phyloP scores from a whole-genome alignment of 805 yeast species.

The Candida dendrica region DNA sequence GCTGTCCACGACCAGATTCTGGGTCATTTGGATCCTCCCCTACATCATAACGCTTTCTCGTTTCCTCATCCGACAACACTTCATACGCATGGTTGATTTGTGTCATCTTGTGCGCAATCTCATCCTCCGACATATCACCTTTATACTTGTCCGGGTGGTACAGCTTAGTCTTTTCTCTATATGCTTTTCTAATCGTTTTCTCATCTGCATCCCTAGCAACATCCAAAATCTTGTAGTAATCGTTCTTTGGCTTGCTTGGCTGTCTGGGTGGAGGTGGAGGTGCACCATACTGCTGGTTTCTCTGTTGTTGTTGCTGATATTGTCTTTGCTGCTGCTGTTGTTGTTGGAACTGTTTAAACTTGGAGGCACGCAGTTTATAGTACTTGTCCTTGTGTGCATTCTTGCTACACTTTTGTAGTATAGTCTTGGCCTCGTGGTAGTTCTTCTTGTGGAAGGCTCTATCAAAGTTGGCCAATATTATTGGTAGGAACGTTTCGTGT shows the following conservation, averaged over 20 bases:
- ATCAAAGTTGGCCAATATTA: slow-evolving; percentile 27
- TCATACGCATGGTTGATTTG: slow-evolving; percentile 92
- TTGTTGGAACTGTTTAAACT: slow-evolving; percentile 28
- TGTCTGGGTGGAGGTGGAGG: slow-evolving; percentile 25
- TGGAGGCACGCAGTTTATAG: slow-evolving; percentile 24
- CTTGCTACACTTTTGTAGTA: slow-evolving; percentile 33
- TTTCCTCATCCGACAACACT: slow-evolving; percentile 60
- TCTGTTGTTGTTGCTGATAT: slow-evolving; percentile 40
- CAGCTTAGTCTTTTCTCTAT: slow-evolving; percentile 67
- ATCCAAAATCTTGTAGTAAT: slow-evolving; percentile 75
- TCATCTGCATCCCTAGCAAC: slow-evolving; percentile 61
- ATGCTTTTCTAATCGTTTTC: slow-evolving; percentile 70
- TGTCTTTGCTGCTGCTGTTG: slow-evolving; percentile 34
- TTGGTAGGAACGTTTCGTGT: slow-evolving; percentile 31
- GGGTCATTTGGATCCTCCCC: slow-evolving; percentile 48
- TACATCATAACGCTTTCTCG: slow-evolving; percentile 58
- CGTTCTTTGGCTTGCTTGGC: slow-evolving; percentile 36
- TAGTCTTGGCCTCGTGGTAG: slow-evolving; percentile 31
- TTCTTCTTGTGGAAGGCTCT: slow-evolving; percentile 25
- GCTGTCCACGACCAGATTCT: slow-evolving; percentile 2
- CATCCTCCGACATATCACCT: slow-evolving; percentile 56
- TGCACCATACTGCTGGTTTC: slow-evolving; percentile 34
- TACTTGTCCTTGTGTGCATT: slow-evolving; percentile 28
- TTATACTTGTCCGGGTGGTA: slow-evolving; percentile 91
- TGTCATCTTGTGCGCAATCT: slow-evolving; percentile 80